A percentile compares a stretch with the other conserved stretches of the same genome.
phyloP scores from a whole-genome alignment of 129 eudicot species.

The Artemisia annua region DNA sequence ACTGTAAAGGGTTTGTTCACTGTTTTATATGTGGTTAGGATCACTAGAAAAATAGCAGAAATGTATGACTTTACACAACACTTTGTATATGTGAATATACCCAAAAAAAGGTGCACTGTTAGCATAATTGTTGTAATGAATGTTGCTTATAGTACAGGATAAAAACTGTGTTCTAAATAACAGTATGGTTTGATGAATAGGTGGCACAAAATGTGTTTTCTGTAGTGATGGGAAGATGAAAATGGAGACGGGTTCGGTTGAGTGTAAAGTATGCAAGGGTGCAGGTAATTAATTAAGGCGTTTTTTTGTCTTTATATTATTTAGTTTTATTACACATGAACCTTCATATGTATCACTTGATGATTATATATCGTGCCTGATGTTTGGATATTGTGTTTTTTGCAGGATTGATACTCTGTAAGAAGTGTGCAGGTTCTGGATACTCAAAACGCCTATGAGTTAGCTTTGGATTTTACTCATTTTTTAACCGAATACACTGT shows the following conservation, averaged over 20 bases:
- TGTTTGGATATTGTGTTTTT: slow-evolving; percentile 22
- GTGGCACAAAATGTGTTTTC: slow-evolving; percentile 97
- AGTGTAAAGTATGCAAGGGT: slow-evolving; percentile 98
- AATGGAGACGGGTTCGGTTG: slow-evolving; percentile 75
- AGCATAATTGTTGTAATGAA: not conserved
- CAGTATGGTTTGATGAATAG: slow-evolving; percentile 43
- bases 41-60: not conserved
- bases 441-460: slow-evolving; percentile 70
- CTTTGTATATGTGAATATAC: not conserved
- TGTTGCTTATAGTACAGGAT: not conserved
- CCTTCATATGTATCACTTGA: not conserved
- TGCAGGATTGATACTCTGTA: slow-evolving; percentile 81
- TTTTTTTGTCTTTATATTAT: not conserved
- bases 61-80: not conserved
- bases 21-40: not conserved
- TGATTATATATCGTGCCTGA: slow-evolving; percentile 7
- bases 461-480: slow-evolving; percentile 15
- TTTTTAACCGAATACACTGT: slow-evolving; percentile 1
- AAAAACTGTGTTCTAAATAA: slow-evolving; percentile 3
- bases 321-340: not conserved
- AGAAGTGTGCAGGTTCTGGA: slow-evolving; percentile 86
- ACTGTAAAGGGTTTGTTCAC: not conserved
- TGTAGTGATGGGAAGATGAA: slow-evolving; percentile 94
- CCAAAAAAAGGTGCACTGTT: not conserved
- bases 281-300: slow-evolving; percentile 58